Evolutionary conservation across 805 yeast genomes (phyloP), one percentile per base, ranked within the genome.

Genomic region (Wickerhamiella sorbophila): DNA sequence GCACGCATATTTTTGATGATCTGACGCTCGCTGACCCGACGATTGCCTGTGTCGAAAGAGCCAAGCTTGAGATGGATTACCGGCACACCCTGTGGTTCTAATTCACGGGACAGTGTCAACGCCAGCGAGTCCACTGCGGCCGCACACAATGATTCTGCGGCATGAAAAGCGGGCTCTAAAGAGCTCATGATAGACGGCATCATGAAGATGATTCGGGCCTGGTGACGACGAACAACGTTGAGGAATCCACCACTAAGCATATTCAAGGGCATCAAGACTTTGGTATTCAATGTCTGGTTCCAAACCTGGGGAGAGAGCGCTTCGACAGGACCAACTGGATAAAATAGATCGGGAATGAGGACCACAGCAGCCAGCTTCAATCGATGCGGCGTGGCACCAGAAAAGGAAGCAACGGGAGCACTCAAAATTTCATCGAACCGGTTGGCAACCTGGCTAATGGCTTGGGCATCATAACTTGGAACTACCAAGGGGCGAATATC

Each of bases 401-500:
- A 64, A 51, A 78, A 74, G 2, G 84, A 77, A 4, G 68, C 59
- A 32, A 72, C 79, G 8, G 76, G 77, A 3, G 70, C 58, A 29
- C 65, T 66, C 22, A 80, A 62, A 18, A 74, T 52, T 2, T 62
- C 60, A 34, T 67, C 65, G 44, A 83, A 67, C 45, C 68, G 66
- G 14, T 59, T 47, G 33, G 76, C 74, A 4, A 59, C 54, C 33
- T 66, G 72, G 42, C 71, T 64, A 6, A 64, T 58, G 17, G 64
- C 63, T 18, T 67, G 70, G 37, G 69, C 67, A 18, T 61, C 57
- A 44, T 81, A 58, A 36, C 70, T 67, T 16, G 60, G 55, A 42
- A 84, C 58, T 32, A 73, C 69, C 42, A 85, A 62, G 34, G 81
- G 75, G 48, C 80, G 72, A 42, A 83, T 71, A 55, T 84, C 94